These are phyloP conservation scores for Geotrichum klebahnii DNA, from an alignment of 1,139 yeast genomes.

Conservation along the genomic window DNA sequence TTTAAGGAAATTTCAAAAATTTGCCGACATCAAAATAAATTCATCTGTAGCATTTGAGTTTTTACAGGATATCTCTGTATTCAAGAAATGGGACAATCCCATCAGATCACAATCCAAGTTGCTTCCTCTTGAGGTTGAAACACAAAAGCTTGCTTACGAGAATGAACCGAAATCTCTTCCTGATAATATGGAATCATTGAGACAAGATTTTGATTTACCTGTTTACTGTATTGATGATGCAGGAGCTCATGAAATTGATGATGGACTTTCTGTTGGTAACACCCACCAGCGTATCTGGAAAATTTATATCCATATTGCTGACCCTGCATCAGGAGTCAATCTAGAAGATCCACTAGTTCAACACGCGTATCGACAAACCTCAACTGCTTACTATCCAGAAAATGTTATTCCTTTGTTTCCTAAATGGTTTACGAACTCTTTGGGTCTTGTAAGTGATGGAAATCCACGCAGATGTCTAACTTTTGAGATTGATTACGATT, in stretches of 20 bases:
- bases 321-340: slow-evolving; percentile 63
- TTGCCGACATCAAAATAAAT: slow-evolving; percentile 14
- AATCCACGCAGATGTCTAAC: slow-evolving; percentile 50
- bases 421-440: slow-evolving; percentile 47
- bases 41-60: slow-evolving; percentile 24
- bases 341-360: slow-evolving; percentile 50
- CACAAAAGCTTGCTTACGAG: slow-evolving; percentile 23
- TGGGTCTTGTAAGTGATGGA: slow-evolving; percentile 47
- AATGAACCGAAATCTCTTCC: slow-evolving; percentile 17
- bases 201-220: slow-evolving; percentile 47
- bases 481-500: slow-evolving; percentile 43
- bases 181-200: slow-evolving; percentile 22
- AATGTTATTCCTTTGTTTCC: slow-evolving; percentile 72
- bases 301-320: slow-evolving; percentile 77
- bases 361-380: slow-evolving; percentile 57
- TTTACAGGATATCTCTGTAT: slow-evolving; percentile 22
- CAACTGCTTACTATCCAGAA: slow-evolving; percentile 75
- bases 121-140: slow-evolving; percentile 23
- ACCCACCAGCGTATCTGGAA: slow-evolving; percentile 40
- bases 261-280: slow-evolving; percentile 67
- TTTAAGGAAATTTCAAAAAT: slow-evolving; percentile 20
- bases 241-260: slow-evolving; percentile 87
- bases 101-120: slow-evolving; percentile 19
- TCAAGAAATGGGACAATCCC: slow-evolving; percentile 24
- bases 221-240: slow-evolving; percentile 83